Evolutionary conservation across 371 early-diverging fungal genomes (phyloP), one percentile per base, ranked within the genome.

Genomic region (Lichtheimia corymbifera): DNA sequence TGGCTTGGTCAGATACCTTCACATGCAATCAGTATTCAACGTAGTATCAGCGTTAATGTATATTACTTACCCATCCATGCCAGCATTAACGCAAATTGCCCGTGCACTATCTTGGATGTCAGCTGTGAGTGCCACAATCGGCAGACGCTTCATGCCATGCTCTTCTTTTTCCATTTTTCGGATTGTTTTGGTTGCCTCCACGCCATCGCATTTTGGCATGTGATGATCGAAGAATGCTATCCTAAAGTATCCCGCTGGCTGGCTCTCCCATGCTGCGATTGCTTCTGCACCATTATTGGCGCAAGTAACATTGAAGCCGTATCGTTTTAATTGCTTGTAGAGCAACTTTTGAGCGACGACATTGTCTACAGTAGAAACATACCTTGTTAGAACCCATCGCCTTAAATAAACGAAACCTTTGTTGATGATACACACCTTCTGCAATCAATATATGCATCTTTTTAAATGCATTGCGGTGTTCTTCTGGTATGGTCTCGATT

Each of bases 191-290:
- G 79, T 73, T 17, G 79, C 79, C 52, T 74, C 79, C 5, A 79
- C 76, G 20, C 79, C 79, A 66, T 79, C 79, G 52, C 79, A 76
- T 59, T 74, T 71, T 28, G 79, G 79, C 79, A 79, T 79, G 58
- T 79, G 79, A 58, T 79, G 76, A 60, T 79, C 79, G 63, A 79
- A 77, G 30, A 77, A 75, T 1, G 64, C 78, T 71, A 77, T 72
- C 12, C 50, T 55, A 50, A 74, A 77, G 53, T 70, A 72, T 0
- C 68, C 64, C 2, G 47, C 50, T 1, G 76, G 74, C 25, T 72
- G 70, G 22, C 44, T 62, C 1, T 17, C 50, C 79, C 79, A 79
- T n/a, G 65, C 59, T 35, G 68, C 66, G 1, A 79, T 55, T 1
- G 79, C 79, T 50, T 79, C 79, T 22, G 67, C 60, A 17, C 79